Evolutionary conservation across 129 eudicot species (phyloP), one percentile per base, ranked within the genome.

Genomic region (Pulicaria dysenterica): DNA sequence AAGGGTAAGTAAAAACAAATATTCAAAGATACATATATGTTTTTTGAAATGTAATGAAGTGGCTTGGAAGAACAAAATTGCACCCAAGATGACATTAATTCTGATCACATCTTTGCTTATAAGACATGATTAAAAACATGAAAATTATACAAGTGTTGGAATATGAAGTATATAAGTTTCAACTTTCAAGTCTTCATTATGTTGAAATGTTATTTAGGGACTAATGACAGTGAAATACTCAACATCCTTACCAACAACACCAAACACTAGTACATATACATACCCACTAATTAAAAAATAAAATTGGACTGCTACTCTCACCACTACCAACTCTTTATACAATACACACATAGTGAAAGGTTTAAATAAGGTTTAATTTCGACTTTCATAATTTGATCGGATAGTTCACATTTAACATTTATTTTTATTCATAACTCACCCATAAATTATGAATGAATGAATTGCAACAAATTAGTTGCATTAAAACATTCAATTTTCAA

Each of bases 11-110:
- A 42, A 53, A 64, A 79, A 55, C 70, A 67, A 11, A 3, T 41
- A 58, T 55, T 64, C 53, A 42, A 49, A 71, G 62, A 71, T 75
- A 42, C 47, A 34, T 67, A 3, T 44, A 38, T 34, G 34, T 64
- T 24, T 24, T 64, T 6, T 69, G 34, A 16, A 19, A 55, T 5
- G 7, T 38, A 77, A 77, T 72, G 84, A 89, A 84, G 96, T 86
- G 96, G 78, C 96, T 89, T 89, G 74, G 69, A 89, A 89, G 96
- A 74, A 80, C 81, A 80, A 85, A 64, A 72, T 75, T 70, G 15
- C 38, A 76, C 51, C 56, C 58, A 81, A 75, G 66, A 31, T 57
- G 36, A 64, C 59, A 53, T 39, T 1, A 24, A 24, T 24, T 67
- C 59, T 55, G 43, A 75, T 77, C 71, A 60, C 81, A 81, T 79